Conservation (phyloP, 1,139 yeast genomes). For the Waltiozyma solani region DNA sequence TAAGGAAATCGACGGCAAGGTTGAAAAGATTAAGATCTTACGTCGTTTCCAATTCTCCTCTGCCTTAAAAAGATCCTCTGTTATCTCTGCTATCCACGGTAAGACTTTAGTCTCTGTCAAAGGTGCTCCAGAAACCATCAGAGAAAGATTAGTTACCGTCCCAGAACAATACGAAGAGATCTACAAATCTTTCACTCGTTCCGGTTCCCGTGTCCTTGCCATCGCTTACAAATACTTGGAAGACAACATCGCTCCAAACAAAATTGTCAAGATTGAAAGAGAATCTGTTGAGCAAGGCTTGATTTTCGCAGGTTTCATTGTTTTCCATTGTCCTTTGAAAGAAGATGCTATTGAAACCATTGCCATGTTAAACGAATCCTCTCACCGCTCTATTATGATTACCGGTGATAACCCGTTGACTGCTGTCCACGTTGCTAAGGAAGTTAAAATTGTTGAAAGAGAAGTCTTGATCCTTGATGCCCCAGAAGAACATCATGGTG, state of each 20-base stretch:
- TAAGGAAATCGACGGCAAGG: conserved; percentile 29
- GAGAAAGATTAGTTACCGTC: conserved; percentile 58
- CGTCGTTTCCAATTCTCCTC: conserved; percentile 97
- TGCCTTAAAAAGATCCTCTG: conserved; percentile 89
- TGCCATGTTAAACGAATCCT: conserved; percentile 86
- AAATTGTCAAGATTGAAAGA: conserved; percentile 52
- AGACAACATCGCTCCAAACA: conserved; percentile 36
- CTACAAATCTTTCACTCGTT: conserved; percentile 84
- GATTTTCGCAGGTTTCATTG: conserved; percentile 84
- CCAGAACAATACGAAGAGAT: conserved; percentile 80
- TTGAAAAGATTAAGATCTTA: conserved; percentile 56
- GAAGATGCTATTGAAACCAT: conserved; percentile 87
- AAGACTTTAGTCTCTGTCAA: conserved; percentile 78
- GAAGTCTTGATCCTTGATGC: conserved; percentile 82
- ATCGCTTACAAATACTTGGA: conserved; percentile 75
- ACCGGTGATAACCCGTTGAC: conserved; percentile 99
- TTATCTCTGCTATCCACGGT: conserved; percentile 58
- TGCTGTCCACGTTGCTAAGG: conserved; percentile 95
- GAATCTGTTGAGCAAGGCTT: conserved; percentile 67
- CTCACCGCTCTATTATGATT: conserved; percentile 94
- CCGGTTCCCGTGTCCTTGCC: conserved; percentile 95
- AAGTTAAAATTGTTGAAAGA: conserved; percentile 77
- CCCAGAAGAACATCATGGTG: conserved; percentile 51
- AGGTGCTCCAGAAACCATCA: conserved; percentile 99
- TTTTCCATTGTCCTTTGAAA: conserved; percentile 95